Base-by-base conservation (phyloP, 2,329 filamentous ascomycete species). In the Phoma sp. region DNA sequence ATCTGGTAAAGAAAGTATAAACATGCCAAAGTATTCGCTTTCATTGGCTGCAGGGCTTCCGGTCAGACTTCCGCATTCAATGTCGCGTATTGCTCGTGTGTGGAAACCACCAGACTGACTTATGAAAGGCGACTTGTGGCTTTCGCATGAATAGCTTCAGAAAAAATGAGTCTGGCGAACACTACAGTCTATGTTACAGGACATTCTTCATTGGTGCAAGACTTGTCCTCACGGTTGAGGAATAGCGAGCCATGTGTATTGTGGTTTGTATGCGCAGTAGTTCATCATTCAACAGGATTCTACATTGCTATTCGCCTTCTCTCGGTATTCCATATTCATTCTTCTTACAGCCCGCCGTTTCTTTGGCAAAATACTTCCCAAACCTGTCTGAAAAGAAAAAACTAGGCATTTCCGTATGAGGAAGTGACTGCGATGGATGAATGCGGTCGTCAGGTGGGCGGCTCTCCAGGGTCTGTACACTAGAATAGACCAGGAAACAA, bases 381-480 rank as follows among this genome's bases (percentile, higher is more conserved):
- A 2, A 18, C 18, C 18, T 18, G 18, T 18, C 18, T 40, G 45
- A 33, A 39, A 25, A 33, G 29, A 30, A 54, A 40, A 41, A 41
- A 7, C 24, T 40, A 24, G 27, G 10, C 10, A 18, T 29, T 25
- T 35, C 50, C 51, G 18, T 43, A 54, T 54, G 40, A 36, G 47
- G 51, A 38, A 54, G 40, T 48, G 23, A 35, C 39, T 45, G 51
- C 51, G 51, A 54, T 27, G 11, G 27, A 8, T 25, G 37, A 22
- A 14, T 9, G n/a, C n/a, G 22, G n/a, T 25, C 49, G 42, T 4
- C 36, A 47, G 42, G 13, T 42, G 37, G 47, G 42, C 14, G 9
- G 22, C 36, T 4, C 8, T 39, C 22, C 36, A 37, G 36, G 23
- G 43, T 46, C 30, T 32, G 10, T 46, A 25, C 3, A 42, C 23